Percentiles rank a stretch among this genome's conserved stretches.
Evolutionary conservation across 345 rosid genomes (phyloP).

Genomic region (Eucalyptus camaldulensis): DNA sequence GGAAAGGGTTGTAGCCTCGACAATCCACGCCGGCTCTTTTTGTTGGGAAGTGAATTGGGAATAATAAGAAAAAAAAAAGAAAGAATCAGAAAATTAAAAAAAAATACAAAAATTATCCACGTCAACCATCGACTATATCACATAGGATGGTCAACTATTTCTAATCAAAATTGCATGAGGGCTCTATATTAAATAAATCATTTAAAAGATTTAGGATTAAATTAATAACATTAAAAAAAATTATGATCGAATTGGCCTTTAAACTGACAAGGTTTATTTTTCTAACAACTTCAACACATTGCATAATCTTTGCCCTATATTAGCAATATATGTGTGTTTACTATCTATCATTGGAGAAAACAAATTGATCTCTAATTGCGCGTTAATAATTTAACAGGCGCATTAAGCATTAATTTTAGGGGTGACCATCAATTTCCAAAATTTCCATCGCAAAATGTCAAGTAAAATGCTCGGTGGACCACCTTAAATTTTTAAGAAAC

Average conservation of each 20-base stretch:
- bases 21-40: neutral
- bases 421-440: neutral
- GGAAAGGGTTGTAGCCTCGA: neutral
- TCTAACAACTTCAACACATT: neutral
- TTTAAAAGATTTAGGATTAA: rapidly evolving
- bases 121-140: rapidly evolving
- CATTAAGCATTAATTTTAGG: neutral
- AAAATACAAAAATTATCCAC: rapidly evolving
- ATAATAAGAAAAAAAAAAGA: no score
- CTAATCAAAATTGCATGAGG: neutral
- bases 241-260: neutral
- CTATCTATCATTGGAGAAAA: neutral
- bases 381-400: neutral
- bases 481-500: neutral
- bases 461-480: neutral
- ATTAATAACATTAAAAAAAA: rapidly evolving
- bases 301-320: neutral
- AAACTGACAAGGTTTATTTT: rapidly evolving
- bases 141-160: neutral
- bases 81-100: neutral
- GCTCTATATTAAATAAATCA: rapidly evolving
- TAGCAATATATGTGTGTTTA: neutral
- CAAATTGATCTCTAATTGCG: neutral
- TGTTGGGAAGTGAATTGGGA: neutral
- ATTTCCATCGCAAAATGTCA: neutral